Base-by-base conservation (phyloP, 306 rosid species). In the Quillaja saponaria region DNA sequence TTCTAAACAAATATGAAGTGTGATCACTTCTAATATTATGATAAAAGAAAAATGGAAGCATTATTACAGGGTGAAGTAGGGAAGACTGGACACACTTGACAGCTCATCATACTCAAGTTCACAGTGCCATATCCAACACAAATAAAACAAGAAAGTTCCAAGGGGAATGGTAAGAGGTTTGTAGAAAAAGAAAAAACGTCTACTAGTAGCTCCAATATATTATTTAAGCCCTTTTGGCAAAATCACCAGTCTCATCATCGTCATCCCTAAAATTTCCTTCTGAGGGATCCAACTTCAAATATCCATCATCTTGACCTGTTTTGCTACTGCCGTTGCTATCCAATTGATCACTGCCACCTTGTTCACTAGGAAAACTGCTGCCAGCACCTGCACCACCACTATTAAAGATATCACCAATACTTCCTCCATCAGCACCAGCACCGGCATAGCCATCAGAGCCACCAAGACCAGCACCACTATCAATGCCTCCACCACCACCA, bases 301-400 rank as follows among this genome's bases (percentile, higher is more conserved):
- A 80, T 54, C 75, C 85, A 12, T 49, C 46, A 54, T 66, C 64
- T 48, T 44, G 69, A 33, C 64, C 63, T 1, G 48, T 49, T 4
- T 64, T 67, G 58, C 40, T 7, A 21, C 67, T 56, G 41, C 59
- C 77, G 34, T 71, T 55, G 78, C 42, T 61, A 55, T 64, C 66
- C 55, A 52, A 39, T 67, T 69, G 78, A 55, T 56, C 82, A 33
- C 53, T 20, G 35, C 78, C 78, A 19, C 79, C 74, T 10, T 34
- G 62, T 17, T 64, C 35, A 55, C 72, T 48, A 2, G 72, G 38
- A 18, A 68, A 37, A 65, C 25, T 25, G 13, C 61, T 52, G 7
- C 62, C 53, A 11, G 51, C 69, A 28, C 63, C 49, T 44, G 46
- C 20, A 21, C 67, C 74, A 13, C 57, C 58, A 10, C 52, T 9